Conservation (phyloP, 805 yeast genomes). For the Wickerhamiella shivajii region DNA sequence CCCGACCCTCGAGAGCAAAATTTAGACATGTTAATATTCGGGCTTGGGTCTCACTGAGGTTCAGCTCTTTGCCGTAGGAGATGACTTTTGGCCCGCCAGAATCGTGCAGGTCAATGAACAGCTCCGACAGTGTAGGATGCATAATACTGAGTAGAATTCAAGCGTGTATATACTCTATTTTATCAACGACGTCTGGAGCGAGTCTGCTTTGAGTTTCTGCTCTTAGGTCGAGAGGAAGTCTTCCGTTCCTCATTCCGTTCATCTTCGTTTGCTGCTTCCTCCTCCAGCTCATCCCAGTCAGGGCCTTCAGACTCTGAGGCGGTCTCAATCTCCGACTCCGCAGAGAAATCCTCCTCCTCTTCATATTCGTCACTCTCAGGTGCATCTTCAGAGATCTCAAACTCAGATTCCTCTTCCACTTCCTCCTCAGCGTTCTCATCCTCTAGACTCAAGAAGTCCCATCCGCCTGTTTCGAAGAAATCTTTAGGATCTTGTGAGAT, state of each 20-base stretch:
- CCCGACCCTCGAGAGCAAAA: conserved; percentile 4
- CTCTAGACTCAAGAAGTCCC: conserved; percentile 84
- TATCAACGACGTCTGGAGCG: no score
- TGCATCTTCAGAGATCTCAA: conserved; percentile 47
- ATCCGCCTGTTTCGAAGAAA: conserved; percentile 89
- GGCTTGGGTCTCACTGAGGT: conserved; percentile 3
- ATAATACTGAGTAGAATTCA: no score
- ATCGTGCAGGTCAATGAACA: no score
- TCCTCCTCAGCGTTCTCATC: conserved; percentile 75
- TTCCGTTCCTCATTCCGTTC: conserved; percentile 5
- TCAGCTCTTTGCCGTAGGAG: conserved; percentile 3
- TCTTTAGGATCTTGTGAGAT: conserved; percentile 84
- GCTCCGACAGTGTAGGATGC: no score
- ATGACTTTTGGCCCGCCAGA: background rate
- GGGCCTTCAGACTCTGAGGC: conserved; percentile 24
- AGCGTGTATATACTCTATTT: no score
- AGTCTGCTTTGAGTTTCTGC: no score
- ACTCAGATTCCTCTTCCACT: conserved; percentile 47
- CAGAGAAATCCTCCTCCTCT: conserved; percentile 23
- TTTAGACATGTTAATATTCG: conserved; percentile 1
- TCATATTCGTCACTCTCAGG: conserved; percentile 29
- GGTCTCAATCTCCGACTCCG: conserved; percentile 20
- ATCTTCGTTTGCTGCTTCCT: conserved; percentile 32
- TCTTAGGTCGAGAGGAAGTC: no score
- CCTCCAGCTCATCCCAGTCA: conserved; percentile 49